Base-by-base conservation (phyloP, 352 stramenopile genomes). In the Pythium dissimile region DNA sequence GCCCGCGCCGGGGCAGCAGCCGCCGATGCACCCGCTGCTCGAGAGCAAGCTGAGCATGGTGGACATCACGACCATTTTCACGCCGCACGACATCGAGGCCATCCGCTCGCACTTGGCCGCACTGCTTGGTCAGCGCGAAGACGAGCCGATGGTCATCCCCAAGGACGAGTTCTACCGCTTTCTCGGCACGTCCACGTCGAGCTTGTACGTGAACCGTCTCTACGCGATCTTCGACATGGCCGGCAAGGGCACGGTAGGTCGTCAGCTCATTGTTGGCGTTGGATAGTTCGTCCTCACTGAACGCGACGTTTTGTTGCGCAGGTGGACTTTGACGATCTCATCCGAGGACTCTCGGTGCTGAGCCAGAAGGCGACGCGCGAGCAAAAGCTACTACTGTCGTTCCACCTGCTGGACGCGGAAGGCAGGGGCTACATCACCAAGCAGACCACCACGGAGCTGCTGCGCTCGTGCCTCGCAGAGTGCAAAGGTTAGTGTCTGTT, bases 111-210 rank as follows among this genome's bases (percentile, higher is more conserved):
- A 94, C 64, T 54, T 90, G 58, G 67, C 80, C 23, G 67, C 69
- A 1, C 80, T 94, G 21, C 57, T 94, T 13, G 68, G 73, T 2
- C 83, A 90, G 61, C 67, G 69, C 39, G 79, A 89, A 54, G 77
- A 75, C 43, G 83, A 91, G 56, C 67, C 75, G 1, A 80, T 94
- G 27, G 66, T 81, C 41, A 94, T 94, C 56, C 80, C 79, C 20
- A 88, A 88, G 62, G 85, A 93, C 44, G 85, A 94, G 58, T 94
- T 94, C 58, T 90, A 90, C 65, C 80, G 81, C 39, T 92, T 94
- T 59, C 67, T 94, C 41, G 84, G 84, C 51, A 69, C 72, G 21
- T 76, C 67, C 57, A 77, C 77, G 6, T 81, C 83, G 20, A 92
- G 83, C 51, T 69, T 94, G 47, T 94, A 93, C 56, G 77, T 84